phyloP scores from a whole-genome alignment of 1,284 basidiomycete species.

The Baeospora myosura region DNA sequence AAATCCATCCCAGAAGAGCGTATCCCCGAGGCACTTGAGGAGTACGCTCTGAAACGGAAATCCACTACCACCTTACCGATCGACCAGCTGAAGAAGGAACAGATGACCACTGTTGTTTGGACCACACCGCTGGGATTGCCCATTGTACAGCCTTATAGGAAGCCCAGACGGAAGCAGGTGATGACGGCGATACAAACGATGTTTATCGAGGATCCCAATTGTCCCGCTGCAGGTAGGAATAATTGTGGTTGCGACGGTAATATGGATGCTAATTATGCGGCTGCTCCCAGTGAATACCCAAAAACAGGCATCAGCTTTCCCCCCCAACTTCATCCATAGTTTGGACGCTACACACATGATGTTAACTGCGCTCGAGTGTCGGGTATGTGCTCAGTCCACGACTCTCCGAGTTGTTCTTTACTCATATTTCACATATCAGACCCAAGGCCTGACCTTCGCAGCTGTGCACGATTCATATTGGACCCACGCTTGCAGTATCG shows the following conservation, averaged over 20 bases:
- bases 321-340: conserved; percentile 97
- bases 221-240: conserved; percentile 58
- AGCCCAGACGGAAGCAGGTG: conserved; percentile 76
- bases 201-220: conserved; percentile 87
- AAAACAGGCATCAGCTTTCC: conserved; percentile 96
- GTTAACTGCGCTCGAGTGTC: conserved; percentile 89
- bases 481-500: conserved; percentile 89
- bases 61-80: conserved; percentile 16
- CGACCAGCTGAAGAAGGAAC: conserved; percentile 65
- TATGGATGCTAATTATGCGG: conserved; percentile 3
- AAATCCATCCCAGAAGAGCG: conserved; percentile 82
- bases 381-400: conserved; percentile 37
- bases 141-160: conserved; percentile 95
- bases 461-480: conserved; percentile 99
- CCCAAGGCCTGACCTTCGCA: conserved; percentile 76
- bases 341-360: conserved; percentile 99
- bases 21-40: conserved; percentile 42
- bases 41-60: conserved; percentile 20
- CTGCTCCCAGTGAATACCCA: conserved; percentile 58
- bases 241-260: conserved; percentile 2
- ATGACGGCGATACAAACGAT: conserved; percentile 85
- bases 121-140: conserved; percentile 92
- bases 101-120: conserved; percentile 97
- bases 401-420: background rate
- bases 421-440: conserved; percentile 31